These are phyloP conservation scores for Gossypium gossypioides DNA, from an alignment of 441 rosid species.

Conservation along the genomic window DNA sequence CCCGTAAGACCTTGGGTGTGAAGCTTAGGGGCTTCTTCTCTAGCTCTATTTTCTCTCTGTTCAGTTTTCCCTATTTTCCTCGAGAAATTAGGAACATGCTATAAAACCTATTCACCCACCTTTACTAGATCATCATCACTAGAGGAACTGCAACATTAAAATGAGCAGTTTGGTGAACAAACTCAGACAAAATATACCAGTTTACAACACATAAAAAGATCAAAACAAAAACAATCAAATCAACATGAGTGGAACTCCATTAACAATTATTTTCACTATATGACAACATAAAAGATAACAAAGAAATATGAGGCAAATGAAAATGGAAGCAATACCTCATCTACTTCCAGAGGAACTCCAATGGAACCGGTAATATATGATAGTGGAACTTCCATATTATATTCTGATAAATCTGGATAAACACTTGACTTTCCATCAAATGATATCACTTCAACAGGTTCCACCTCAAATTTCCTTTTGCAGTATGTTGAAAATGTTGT, in stretches of 20 bases:
- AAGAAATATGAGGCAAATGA: background rate
- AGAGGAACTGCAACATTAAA: too few relatives aligned
- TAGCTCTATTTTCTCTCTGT: too few relatives aligned
- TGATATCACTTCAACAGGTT: constrained; percentile 79
- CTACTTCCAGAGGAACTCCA: constrained; percentile 64
- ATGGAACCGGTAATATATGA: constrained; percentile 63
- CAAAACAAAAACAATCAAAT: background rate
- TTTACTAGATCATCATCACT: too few relatives aligned
- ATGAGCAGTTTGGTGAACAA: background rate
- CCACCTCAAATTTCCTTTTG: constrained; percentile 65
- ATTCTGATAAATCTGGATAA: constrained; percentile 66
- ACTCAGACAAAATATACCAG: background rate
- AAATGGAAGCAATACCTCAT: constrained; percentile 46
- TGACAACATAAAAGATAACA: background rate
- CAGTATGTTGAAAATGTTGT: constrained; percentile 69
- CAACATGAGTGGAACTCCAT: constrained; percentile 1
- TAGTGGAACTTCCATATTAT: constrained; percentile 66
- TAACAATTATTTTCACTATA: background rate
- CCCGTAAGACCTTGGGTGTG: too few relatives aligned
- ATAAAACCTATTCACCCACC: too few relatives aligned
- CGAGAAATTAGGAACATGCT: too few relatives aligned
- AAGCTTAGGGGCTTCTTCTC: too few relatives aligned
- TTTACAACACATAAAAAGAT: background rate
- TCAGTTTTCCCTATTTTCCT: too few relatives aligned
- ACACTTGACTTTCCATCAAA: constrained; percentile 48